Conservation (phyloP, 768 basidiomycete species). For the Clathrus columnatus region DNA sequence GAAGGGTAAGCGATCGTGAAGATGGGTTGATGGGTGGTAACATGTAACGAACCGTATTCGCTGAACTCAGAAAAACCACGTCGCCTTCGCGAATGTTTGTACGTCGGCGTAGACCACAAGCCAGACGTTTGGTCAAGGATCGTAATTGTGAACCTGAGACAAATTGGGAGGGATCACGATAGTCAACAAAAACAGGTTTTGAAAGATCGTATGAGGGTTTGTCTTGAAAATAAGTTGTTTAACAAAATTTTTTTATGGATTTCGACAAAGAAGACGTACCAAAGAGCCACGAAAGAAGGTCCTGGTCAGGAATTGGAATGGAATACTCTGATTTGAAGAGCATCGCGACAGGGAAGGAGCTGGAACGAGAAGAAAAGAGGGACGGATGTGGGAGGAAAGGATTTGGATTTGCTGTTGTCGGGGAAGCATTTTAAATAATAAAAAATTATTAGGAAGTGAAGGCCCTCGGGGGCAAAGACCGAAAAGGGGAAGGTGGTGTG, state of each 20-base stretch:
- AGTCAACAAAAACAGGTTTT: conserved; percentile 8
- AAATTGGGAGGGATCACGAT: not conserved
- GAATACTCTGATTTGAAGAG: conserved; percentile 9
- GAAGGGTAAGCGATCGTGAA: not conserved
- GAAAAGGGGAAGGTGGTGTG: conserved; percentile 1
- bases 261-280: not conserved
- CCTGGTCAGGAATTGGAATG: conserved; percentile 9
- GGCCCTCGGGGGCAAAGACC: not conserved
- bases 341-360: not conserved
- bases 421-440: not conserved
- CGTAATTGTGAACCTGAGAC: conserved; percentile 5
- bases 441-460: not conserved
- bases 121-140: conserved; percentile 5
- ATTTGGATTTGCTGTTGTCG: not conserved
- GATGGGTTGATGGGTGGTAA: not conserved
- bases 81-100: conserved; percentile 1
- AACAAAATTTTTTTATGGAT: not conserved
- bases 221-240: not conserved
- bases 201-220: conserved; percentile 7
- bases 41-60: not conserved
- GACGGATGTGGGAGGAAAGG: not conserved
- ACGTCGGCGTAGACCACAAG: conserved; percentile 1
- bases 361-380: not conserved
- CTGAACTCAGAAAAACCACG: conserved; percentile 4
- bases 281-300: conserved; percentile 12